These are phyloP conservation scores for Populus simonii DNA, from an alignment of 345 rosid species.

Conservation along the genomic window DNA sequence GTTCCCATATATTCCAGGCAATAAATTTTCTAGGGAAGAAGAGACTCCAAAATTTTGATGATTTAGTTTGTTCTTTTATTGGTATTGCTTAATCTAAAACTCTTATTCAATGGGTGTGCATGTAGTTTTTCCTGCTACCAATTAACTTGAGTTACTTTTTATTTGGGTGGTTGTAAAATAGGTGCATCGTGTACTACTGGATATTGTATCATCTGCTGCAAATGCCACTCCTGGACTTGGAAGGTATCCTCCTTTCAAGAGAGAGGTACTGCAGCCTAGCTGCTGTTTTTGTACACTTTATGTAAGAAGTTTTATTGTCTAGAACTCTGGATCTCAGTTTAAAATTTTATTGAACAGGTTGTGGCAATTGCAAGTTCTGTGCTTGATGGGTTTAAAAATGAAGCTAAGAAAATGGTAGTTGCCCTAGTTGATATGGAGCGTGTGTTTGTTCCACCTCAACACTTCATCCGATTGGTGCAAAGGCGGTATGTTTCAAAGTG, in stretches of 20 bases:
- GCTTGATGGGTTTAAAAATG: slow-evolving; percentile 86
- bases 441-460: slow-evolving; percentile 98
- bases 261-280: slow-evolving; percentile 58
- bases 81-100: background rate
- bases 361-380: slow-evolving; percentile 88
- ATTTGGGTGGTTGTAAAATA: slow-evolving; percentile 18
- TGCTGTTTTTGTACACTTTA: background rate
- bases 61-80: background rate
- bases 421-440: slow-evolving; percentile 99
- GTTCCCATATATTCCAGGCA: background rate
- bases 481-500: slow-evolving; percentile 57
- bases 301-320: background rate
- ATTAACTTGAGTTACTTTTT: background rate
- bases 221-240: slow-evolving; percentile 98
- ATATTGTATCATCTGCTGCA: slow-evolving; percentile 83
- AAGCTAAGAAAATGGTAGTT: slow-evolving; percentile 93
- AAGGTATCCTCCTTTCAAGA: slow-evolving; percentile 93
- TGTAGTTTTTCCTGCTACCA: background rate
- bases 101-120: background rate
- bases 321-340: background rate
- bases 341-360: slow-evolving; percentile 48
- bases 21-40: background rate
- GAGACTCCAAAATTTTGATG: background rate
- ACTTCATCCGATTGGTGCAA: slow-evolving; percentile 95
- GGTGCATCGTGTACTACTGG: slow-evolving; percentile 94